Percentiles rank a stretch among this genome's conserved stretches.
Conservation (phyloP, 768 basidiomycete species). For the Lepiota brunneoincarnata region DNA sequence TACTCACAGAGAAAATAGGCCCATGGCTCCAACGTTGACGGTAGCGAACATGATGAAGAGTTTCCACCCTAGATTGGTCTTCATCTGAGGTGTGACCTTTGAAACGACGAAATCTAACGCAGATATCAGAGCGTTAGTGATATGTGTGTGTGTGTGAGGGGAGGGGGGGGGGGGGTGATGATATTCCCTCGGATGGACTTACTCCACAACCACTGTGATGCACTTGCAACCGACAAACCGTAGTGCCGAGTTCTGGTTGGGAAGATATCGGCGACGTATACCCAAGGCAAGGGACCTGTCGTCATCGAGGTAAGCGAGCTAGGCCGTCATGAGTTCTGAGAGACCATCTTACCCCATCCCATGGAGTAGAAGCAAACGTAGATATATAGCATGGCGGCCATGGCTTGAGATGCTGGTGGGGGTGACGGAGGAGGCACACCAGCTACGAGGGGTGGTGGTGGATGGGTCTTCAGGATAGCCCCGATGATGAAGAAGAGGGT, state of each 20-base stretch:
- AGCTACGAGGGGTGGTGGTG: conserved; percentile 37
- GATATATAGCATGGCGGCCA: conserved; percentile 86
- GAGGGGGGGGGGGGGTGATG: no score
- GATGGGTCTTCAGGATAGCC: conserved; percentile 78
- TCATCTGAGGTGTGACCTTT: conserved; percentile 67
- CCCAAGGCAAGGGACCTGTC: conserved; percentile 43
- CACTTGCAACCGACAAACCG: conserved; percentile 71
- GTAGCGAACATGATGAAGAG: conserved; percentile 76
- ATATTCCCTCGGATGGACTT: conserved; percentile 20
- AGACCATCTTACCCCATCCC: conserved; percentile 61
- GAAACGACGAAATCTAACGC: conserved; percentile 66
- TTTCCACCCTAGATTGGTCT: conserved; percentile 63
- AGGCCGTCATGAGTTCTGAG: conserved; percentile 26
- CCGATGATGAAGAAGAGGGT: conserved; percentile 80
- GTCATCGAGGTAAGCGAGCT: neutral
- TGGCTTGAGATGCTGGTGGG: conserved; percentile 64
- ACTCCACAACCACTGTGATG: conserved; percentile 86
- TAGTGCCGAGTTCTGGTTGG: conserved; percentile 81
- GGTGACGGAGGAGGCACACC: conserved; percentile 30
- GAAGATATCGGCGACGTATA: conserved; percentile 84
- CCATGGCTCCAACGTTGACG: conserved; percentile 73
- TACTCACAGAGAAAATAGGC: conserved; percentile 58
- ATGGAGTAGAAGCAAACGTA: conserved; percentile 88
- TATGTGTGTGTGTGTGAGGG: no score
- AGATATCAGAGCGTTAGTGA: conserved; percentile 13